Conservation (phyloP, 179 eudicot genomes). For the Corrigiola litoralis region DNA sequence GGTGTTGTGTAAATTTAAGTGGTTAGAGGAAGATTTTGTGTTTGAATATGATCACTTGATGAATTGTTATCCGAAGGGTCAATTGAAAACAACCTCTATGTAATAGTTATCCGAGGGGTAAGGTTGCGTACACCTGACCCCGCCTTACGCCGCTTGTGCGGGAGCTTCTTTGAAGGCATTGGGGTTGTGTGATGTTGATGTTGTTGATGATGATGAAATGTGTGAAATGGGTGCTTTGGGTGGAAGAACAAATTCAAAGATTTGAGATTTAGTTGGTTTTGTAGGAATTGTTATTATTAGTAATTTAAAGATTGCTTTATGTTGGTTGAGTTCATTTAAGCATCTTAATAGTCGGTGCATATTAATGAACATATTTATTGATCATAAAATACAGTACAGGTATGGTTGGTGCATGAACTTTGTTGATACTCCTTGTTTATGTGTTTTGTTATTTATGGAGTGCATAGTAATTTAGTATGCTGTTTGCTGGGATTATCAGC, state of each 20-base stretch:
- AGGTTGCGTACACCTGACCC: too few species aligned
- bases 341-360: conserved; percentile 1
- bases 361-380: not conserved
- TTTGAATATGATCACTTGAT: not conserved
- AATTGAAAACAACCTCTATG: too few species aligned
- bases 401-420: conserved; percentile 20
- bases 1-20: not conserved
- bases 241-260: not conserved
- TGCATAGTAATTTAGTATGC: not conserved
- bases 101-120: too few species aligned
- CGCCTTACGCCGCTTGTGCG: too few species aligned
- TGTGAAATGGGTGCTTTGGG: not conserved
- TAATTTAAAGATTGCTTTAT: not conserved
- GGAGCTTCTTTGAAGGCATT: too few species aligned
- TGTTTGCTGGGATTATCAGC: conserved; percentile 6
- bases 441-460: not conserved
- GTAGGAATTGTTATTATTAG: not conserved
- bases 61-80: not conserved
- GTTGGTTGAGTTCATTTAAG: not conserved
- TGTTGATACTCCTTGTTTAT: not conserved
- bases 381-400: not conserved
- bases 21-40: not conserved
- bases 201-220: not conserved
- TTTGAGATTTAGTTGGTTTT: not conserved
- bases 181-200: too few species aligned